Conservation (phyloP, 352 stramenopile genomes). For the Globisporangium takayamanum region DNA sequence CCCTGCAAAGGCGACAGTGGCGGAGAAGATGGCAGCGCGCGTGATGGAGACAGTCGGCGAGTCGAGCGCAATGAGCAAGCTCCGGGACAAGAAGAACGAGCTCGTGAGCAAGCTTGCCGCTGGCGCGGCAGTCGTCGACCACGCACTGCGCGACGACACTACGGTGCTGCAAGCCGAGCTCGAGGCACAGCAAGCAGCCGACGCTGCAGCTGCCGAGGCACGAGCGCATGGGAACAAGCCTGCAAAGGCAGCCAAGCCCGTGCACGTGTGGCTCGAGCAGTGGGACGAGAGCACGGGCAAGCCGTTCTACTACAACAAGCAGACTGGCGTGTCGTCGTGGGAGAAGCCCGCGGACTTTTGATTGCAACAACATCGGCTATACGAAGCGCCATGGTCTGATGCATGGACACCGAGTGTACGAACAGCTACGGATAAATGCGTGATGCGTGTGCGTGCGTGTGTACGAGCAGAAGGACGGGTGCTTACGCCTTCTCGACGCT, state of each 20-base stretch:
- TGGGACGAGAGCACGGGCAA: slow-evolving; percentile 73
- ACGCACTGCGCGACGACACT: slow-evolving; percentile 61
- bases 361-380: background rate
- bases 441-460: background rate
- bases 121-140: slow-evolving; percentile 58
- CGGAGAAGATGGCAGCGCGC: slow-evolving; percentile 55
- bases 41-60: slow-evolving; percentile 60
- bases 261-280: slow-evolving; percentile 61
- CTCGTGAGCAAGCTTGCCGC: slow-evolving; percentile 59
- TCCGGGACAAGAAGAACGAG: slow-evolving; percentile 70
- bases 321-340: slow-evolving; percentile 76
- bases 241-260: slow-evolving; percentile 6
- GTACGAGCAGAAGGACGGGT: background rate
- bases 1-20: slow-evolving; percentile 26
- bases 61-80: slow-evolving; percentile 41
- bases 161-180: slow-evolving; percentile 52
- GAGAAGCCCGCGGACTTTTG: slow-evolving; percentile 63
- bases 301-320: slow-evolving; percentile 86
- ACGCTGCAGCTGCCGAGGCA: slow-evolving; percentile 6
- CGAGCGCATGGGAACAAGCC: slow-evolving; percentile 13
- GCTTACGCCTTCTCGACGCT: slow-evolving; percentile 71
- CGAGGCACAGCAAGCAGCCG: slow-evolving; percentile 35
- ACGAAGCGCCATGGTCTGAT: too few relatives aligned
- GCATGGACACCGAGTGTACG: too few relatives aligned
- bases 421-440: background rate